Percentiles rank a stretch among this genome's conserved stretches.
These are phyloP conservation scores for Carallia brachiata DNA, from an alignment of 345 rosid species.

Conservation along the genomic window DNA sequence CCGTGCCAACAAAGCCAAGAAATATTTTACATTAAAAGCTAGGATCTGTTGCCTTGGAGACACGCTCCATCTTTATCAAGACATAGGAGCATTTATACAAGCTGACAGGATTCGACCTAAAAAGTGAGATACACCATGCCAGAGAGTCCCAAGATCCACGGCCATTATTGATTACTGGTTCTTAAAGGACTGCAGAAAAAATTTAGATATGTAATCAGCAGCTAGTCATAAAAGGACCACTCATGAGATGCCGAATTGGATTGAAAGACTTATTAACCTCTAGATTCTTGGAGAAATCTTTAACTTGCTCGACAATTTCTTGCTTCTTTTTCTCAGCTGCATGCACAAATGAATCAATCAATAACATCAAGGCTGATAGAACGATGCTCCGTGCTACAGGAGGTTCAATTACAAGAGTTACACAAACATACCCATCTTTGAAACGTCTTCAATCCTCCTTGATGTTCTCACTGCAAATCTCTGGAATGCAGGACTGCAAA, in stretches of 20 bases:
- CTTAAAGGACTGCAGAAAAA: constrained; percentile 32
- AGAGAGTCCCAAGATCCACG: not conserved
- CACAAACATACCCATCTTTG: constrained; percentile 43
- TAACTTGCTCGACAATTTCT: constrained; percentile 57
- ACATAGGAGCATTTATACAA: too few species aligned
- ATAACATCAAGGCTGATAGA: not conserved
- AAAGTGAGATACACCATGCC: too few species aligned
- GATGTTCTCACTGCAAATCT: constrained; percentile 91
- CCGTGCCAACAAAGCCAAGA: too few species aligned
- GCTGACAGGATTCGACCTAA: too few species aligned
- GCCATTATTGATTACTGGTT: constrained; percentile 18
- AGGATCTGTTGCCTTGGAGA: too few species aligned
- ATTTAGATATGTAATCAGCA: not conserved
- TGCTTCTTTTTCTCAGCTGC: constrained; percentile 55
- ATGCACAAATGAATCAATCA: not conserved
- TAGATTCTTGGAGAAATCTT: constrained; percentile 46
- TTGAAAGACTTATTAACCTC: constrained; percentile 27
- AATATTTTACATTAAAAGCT: too few species aligned
- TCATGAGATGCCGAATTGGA: not conserved
- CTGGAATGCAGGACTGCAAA: constrained; percentile 69
- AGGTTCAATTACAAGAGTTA: not conserved
- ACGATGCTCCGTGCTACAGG: not conserved
- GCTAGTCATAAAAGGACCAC: not conserved
- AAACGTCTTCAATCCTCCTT: constrained; percentile 58
- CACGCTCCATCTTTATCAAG: too few species aligned